phyloP scores from a whole-genome alignment of 176 grass and related monocot genomes.

The Thalia dealbata region DNA sequence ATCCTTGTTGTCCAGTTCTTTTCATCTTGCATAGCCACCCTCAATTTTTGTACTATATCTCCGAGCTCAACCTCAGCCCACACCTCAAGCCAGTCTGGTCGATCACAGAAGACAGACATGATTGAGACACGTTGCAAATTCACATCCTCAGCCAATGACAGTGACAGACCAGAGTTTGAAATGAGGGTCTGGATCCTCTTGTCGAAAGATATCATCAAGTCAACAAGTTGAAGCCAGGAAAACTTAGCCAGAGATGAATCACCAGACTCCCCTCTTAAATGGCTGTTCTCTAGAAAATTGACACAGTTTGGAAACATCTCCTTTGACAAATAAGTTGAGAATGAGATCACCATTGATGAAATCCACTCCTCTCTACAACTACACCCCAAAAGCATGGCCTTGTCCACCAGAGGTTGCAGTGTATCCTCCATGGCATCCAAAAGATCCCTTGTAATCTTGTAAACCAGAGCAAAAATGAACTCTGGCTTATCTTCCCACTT shows the following conservation, averaged over 20 bases:
- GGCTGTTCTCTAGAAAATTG: slow-evolving; percentile 50
- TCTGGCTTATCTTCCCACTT: slow-evolving; percentile 86
- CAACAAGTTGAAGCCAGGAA: slow-evolving; percentile 80
- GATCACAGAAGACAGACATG: slow-evolving; percentile 74
- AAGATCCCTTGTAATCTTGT: slow-evolving; percentile 77
- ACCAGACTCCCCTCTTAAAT: slow-evolving; percentile 4
- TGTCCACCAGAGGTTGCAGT: slow-evolving; percentile 86
- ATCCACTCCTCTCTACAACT: slow-evolving; percentile 98
- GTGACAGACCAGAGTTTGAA: slow-evolving; percentile 41
- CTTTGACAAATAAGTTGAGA: slow-evolving; percentile 75
- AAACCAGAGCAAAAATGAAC: slow-evolving; percentile 91
- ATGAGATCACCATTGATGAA: slow-evolving; percentile 53
- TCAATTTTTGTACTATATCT: slow-evolving; percentile 51
- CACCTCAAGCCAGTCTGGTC: slow-evolving; percentile 78
- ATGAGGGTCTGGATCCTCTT: slow-evolving; percentile 70
- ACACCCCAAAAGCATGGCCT: slow-evolving; percentile 81
- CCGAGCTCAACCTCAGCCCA: slow-evolving; percentile 81
- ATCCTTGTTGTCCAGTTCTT: slow-evolving; percentile 54
- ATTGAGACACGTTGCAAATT: slow-evolving; percentile 64
- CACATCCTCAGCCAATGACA: slow-evolving; percentile 62
- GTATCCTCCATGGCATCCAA: slow-evolving; percentile 83
- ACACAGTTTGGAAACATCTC: slow-evolving; percentile 74
- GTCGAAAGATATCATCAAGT: slow-evolving; percentile 94
- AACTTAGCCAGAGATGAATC: slow-evolving; percentile 28
- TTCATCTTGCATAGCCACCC: slow-evolving; percentile 47